These are phyloP conservation scores for Fusarium cicatricum DNA, from an alignment of 2,329 filamentous ascomycete genomes.

Conservation along the genomic window DNA sequence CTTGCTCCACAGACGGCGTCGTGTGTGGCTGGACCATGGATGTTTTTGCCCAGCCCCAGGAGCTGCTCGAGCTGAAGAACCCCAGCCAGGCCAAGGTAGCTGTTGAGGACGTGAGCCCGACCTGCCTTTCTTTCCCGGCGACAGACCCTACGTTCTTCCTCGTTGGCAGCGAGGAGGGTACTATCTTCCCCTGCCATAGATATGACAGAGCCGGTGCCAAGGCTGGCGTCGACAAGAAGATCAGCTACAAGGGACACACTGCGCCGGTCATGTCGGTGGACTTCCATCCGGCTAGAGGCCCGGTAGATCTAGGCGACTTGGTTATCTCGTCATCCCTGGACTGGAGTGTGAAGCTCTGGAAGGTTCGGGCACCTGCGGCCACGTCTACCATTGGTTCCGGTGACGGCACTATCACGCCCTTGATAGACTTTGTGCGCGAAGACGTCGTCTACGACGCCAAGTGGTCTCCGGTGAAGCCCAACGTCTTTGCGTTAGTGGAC, in stretches of 20 bases:
- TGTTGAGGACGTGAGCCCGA: conserved; percentile 93
- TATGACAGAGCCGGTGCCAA: conserved; percentile 98
- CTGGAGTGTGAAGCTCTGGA: conserved; percentile 98
- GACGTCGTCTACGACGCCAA: conserved; percentile 96
- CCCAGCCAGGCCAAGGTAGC: conserved; percentile 78
- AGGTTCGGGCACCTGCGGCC: conserved; percentile 82
- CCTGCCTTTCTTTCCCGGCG: conserved; percentile 92
- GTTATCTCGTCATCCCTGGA: conserved; percentile 92
- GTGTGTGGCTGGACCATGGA: conserved; percentile 98
- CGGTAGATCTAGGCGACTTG: conserved; percentile 92
- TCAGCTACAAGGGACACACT: conserved; percentile 88
- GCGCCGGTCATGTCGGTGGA: conserved; percentile 96
- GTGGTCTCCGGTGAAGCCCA: conserved; percentile 94
- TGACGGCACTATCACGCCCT: conserved; percentile 69
- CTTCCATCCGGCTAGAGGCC: conserved; percentile 92
- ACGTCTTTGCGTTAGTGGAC: conserved; percentile 93
- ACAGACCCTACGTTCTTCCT: conserved; percentile 98
- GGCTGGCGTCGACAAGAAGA: conserved; percentile 88
- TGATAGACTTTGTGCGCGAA: conserved; percentile 91
- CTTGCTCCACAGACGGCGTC: conserved; percentile 93
- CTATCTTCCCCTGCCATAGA: conserved; percentile 94
- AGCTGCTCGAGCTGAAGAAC: conserved; percentile 86
- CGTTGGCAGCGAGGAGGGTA: conserved; percentile 94
- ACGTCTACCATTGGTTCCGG: conserved; percentile 66
- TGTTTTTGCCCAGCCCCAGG: conserved; percentile 96